Evolutionary conservation across 371 early-diverging fungal species (phyloP).

Genomic region (Quaeritorhiza haematococci): DNA sequence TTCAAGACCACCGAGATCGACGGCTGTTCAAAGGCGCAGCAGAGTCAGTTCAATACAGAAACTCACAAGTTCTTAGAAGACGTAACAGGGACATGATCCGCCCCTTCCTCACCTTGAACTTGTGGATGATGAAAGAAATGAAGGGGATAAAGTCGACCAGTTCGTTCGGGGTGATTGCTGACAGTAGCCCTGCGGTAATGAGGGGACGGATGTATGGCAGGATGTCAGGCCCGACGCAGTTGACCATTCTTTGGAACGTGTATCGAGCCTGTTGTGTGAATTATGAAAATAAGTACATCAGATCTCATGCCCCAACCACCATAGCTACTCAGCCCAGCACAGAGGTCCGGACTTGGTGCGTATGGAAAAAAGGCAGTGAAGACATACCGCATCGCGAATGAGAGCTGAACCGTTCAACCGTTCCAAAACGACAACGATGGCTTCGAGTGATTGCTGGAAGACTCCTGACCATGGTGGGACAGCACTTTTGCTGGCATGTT

Average conservation of each 20-base stretch:
- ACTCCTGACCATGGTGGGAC: slow-evolving; percentile 56
- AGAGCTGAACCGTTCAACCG: slow-evolving; percentile 58
- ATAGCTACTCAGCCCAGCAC: neutral
- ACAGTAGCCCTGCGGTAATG: slow-evolving; percentile 68
- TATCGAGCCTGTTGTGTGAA: slow-evolving; percentile 77
- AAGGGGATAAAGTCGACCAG: slow-evolving; percentile 84
- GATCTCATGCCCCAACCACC: too few relatives aligned
- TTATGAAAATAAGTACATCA: too few relatives aligned
- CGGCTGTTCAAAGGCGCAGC: slow-evolving; percentile 25
- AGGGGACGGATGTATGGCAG: slow-evolving; percentile 76
- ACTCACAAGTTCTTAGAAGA: neutral
- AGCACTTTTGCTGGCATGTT: slow-evolving; percentile 17
- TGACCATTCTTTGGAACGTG: slow-evolving; percentile 81
- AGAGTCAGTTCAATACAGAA: neutral
- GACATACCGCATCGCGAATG: slow-evolving; percentile 75
- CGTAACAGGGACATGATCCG: too few relatives aligned
- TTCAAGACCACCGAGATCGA: slow-evolving; percentile 56
- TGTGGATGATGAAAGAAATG: slow-evolving; percentile 74
- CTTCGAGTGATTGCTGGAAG: slow-evolving; percentile 78
- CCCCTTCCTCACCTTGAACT: slow-evolving; percentile 83
- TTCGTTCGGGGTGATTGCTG: slow-evolving; percentile 71
- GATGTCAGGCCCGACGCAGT: slow-evolving; percentile 76
- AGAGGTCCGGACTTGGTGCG: neutral
- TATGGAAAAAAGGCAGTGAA: too few relatives aligned
- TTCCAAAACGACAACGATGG: slow-evolving; percentile 71